Conservation (phyloP, 768 basidiomycete genomes). For the Myochromella boudieri region DNA sequence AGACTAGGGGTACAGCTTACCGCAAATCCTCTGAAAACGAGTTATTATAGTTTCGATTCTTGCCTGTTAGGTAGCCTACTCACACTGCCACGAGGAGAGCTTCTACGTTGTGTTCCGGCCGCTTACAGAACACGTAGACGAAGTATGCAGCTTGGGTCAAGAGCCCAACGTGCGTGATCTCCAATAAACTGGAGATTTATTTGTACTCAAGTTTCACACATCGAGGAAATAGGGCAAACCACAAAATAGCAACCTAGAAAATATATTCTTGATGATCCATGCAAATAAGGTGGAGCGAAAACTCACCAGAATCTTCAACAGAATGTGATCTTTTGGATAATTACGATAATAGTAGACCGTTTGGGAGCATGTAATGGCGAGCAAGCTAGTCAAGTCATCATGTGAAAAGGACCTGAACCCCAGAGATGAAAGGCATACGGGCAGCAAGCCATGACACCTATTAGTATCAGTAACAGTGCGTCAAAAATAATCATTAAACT, state of each 20-base stretch:
- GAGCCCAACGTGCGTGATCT: constrained; percentile 1
- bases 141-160: constrained; percentile 1
- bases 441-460: neutral
- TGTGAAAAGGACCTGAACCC: neutral
- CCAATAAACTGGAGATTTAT: neutral
- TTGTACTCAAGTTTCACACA: neutral
- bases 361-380: constrained; percentile 2
- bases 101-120: constrained; percentile 1
- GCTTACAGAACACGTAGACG: constrained; percentile 3
- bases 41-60: neutral
- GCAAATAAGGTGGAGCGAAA: neutral
- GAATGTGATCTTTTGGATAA: neutral
- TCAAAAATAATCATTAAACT: too few relatives aligned
- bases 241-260: neutral
- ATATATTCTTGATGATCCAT: neutral
- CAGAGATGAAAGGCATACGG: neutral
- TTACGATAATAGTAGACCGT: constrained; percentile 5
- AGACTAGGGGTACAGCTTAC: neutral
- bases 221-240: neutral
- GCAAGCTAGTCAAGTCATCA: too few relatives aligned
- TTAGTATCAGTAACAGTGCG: too few relatives aligned
- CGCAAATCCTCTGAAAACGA: neutral
- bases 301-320: constrained; percentile 1
- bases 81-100: neutral
- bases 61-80: neutral